These are phyloP conservation scores for Byssochlamys sp. DNA, from an alignment of 2,329 filamentous ascomycete species.

Conservation along the genomic window DNA sequence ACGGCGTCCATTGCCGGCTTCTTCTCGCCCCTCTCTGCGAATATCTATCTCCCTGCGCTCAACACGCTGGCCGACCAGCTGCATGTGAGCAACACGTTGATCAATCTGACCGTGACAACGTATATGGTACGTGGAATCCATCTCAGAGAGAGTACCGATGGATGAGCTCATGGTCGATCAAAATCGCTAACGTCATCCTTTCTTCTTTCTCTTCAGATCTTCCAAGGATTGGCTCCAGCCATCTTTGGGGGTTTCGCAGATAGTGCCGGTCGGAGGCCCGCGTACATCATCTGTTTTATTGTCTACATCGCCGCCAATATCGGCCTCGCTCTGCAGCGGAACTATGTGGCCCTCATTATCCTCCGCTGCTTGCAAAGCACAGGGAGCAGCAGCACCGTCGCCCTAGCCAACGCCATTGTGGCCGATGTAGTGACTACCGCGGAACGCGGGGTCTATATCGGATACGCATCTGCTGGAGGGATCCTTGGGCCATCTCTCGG, in stretches of 20 bases:
- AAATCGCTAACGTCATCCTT: not conserved
- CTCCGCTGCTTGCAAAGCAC: constrained; percentile 34
- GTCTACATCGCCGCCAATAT: constrained; percentile 33
- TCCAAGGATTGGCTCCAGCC: constrained; percentile 41
- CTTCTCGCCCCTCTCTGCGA: constrained; percentile 29
- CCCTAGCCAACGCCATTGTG: constrained; percentile 27
- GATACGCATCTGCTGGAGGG: constrained; percentile 11
- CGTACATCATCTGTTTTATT: constrained; percentile 34
- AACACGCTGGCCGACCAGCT: constrained; percentile 19
- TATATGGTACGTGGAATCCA: constrained; percentile 15
- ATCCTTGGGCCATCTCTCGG: constrained; percentile 50
- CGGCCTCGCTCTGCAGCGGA: constrained; percentile 27
- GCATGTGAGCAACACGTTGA: constrained; percentile 14
- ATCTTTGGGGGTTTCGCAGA: constrained; percentile 38
- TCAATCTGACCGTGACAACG: constrained; percentile 24
- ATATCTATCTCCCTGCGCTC: constrained; percentile 33
- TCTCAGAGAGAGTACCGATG: not conserved
- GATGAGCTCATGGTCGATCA: not conserved
- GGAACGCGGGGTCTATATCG: constrained; percentile 32
- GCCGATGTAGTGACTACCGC: constrained; percentile 27
- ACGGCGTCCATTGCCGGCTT: constrained; percentile 29
- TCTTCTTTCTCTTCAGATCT: constrained; percentile 20
- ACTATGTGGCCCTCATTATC: constrained; percentile 26
- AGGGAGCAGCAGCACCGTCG: constrained; percentile 28
- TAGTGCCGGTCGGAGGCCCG: constrained; percentile 35